Evolutionary conservation across 2,329 filamentous ascomycete genomes (phyloP), one percentile per base, ranked within the genome.

Genomic region (Diaporthe velutina): DNA sequence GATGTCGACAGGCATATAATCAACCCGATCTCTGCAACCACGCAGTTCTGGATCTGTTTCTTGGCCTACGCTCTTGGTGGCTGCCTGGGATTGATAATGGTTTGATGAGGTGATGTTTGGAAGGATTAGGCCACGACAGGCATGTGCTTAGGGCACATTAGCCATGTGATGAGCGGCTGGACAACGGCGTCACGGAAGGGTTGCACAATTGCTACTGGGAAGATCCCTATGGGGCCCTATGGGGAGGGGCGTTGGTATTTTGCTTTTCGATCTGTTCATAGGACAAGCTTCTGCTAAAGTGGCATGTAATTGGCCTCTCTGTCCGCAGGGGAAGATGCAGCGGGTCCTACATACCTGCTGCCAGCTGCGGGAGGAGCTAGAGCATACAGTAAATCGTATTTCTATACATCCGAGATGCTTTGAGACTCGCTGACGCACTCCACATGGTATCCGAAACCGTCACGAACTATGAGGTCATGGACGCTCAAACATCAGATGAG

Each of bases 1-100:
- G 80, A 84, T 85, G 82, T 76, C 75, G 35, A 76, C 73, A 19
- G 75, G 75, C 8, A 70, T 73, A 38, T 76, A 52, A 50, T 45
- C n/a, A 52, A 22, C 38, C 45, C 22, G 45, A n/a, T n/a, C 60
- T 67, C 35, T 45, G 22, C 33, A 33, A 38, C 4, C n/a, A 8
- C 30, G 38, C 57, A 45, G 38, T 38, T 58, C 42, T 60, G 42
- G 42, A 71, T 48, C 42, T 30, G 2, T 25, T 60, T 61, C 54
- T 52, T 40, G 40, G 64, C 52, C 30, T 67, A 67, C 22, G 45
- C 64, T 52, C 45, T 52, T 17, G 8, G 64, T 50, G 45, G 64
- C 64, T 52, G 64, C 45, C 48, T 40, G 35, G 42, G 35, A 61
- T 25, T 52, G 70, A 54, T 72, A 38, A 60, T 50, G 57, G n/a